Percentiles rank a stretch among this genome's conserved stretches.
phyloP scores from a whole-genome alignment of 805 yeast species.

The Barnettozyma sucrosica region DNA sequence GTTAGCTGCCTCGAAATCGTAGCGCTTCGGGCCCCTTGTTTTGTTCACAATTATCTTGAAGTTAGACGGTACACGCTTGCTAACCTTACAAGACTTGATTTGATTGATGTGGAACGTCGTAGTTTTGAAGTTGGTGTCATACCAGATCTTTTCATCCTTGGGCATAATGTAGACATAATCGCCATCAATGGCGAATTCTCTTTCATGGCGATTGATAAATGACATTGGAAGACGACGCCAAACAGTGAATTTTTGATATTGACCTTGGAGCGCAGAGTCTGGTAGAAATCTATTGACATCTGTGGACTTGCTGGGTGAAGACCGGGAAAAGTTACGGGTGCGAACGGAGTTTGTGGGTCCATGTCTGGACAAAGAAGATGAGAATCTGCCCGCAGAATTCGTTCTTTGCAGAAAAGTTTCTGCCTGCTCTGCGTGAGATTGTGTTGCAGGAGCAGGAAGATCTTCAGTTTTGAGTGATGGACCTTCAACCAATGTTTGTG shows the following conservation, averaged over 20 bases:
- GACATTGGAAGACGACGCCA: slow-evolving; percentile 88
- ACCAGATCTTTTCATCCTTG: slow-evolving; percentile 68
- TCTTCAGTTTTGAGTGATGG: not conserved
- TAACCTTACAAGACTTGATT: slow-evolving; percentile 68
- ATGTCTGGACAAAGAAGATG: slow-evolving; percentile 11
- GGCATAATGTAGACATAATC: slow-evolving; percentile 87
- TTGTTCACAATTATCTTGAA: slow-evolving; percentile 78
- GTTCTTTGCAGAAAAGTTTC: not conserved
- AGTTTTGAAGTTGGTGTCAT: slow-evolving; percentile 67
- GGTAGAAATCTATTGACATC: slow-evolving; percentile 13
- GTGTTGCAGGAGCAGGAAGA: not conserved
- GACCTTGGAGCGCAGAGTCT: slow-evolving; percentile 15
- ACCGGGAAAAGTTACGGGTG: slow-evolving; percentile 29
- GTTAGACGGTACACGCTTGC: slow-evolving; percentile 66
- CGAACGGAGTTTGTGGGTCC: slow-evolving; percentile 27
- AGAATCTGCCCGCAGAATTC: slow-evolving; percentile 2
- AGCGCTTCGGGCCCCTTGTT: slow-evolving; percentile 66
- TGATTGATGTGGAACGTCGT: slow-evolving; percentile 82
- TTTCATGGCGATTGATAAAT: slow-evolving; percentile 71
- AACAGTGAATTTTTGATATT: slow-evolving; percentile 80
- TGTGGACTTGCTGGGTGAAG: slow-evolving; percentile 22
- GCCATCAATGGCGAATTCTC: slow-evolving; percentile 87
- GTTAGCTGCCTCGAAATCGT: slow-evolving; percentile 75
- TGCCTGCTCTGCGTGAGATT: not conserved
- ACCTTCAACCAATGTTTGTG: slow-evolving; percentile 24